Conservation (phyloP, 2,329 filamentous ascomycete genomes). For the Claviceps sp. region DNA sequence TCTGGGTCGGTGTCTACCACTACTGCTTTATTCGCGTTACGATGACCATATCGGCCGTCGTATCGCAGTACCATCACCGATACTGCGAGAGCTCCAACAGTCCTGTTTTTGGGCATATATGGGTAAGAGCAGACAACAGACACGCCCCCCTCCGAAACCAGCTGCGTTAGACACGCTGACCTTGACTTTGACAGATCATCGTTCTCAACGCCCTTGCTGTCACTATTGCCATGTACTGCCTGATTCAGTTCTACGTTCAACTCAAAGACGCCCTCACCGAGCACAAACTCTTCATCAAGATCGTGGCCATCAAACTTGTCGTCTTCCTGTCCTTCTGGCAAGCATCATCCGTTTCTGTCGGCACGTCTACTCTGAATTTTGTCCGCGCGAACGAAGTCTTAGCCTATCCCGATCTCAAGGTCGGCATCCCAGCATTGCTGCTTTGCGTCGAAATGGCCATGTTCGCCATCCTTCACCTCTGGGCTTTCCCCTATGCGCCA, state of each 20-base stretch:
- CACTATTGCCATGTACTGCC: conserved; percentile 74
- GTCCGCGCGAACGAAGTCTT: conserved; percentile 46
- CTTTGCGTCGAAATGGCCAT: conserved; percentile 77
- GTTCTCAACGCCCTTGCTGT: conserved; percentile 60
- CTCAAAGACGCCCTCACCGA: conserved; percentile 53
- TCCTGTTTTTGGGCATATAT: conserved; percentile 72
- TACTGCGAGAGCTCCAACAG: conserved; percentile 72
- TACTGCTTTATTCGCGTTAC: conserved; percentile 71
- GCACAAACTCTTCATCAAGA: conserved; percentile 64
- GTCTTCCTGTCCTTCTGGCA: conserved; percentile 93
- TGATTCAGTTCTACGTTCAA: conserved; percentile 79
- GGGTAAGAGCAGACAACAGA: conserved; percentile 37
- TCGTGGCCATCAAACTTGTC: conserved; percentile 77
- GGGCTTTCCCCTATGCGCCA: conserved; percentile 65
- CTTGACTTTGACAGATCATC: conserved; percentile 33
- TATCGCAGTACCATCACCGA: conserved; percentile 51
- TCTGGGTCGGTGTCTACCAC: conserved; percentile 74
- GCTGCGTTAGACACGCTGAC: conserved; percentile 5
- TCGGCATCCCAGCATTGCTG: conserved; percentile 65
- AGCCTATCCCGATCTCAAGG: conserved; percentile 61
- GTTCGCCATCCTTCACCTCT: conserved; percentile 67
- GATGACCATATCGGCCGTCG: conserved; percentile 66
- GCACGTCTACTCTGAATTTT: conserved; percentile 46
- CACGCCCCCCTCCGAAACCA: neutral
- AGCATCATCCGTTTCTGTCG: conserved; percentile 36